Evolutionary conservation across 805 yeast genomes (phyloP), one percentile per base, ranked within the genome.

Genomic region (Ogataea haglerorum): DNA sequence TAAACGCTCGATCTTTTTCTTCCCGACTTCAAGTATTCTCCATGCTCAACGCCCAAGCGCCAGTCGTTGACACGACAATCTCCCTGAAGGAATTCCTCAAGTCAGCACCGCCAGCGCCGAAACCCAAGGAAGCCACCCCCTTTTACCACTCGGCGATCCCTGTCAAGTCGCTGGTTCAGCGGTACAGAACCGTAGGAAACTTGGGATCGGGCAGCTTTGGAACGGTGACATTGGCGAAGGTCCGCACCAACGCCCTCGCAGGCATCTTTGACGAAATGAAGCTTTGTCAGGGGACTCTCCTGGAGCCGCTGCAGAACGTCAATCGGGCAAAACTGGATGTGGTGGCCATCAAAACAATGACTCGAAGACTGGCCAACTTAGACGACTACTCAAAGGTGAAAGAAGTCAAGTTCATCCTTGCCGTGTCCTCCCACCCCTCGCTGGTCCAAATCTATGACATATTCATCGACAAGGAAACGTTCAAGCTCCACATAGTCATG

Each of bases 331-430:
- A 45, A 3, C 22, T 42, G 16, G 53, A 54, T 29, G 40, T 72
- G 36, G 95, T 88, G 34, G 98, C 98, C 2, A 76, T 90, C 39
- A 90, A 90, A 58, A 80, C 85, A 5, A 81, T 90, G 84, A 77
- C 76, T 43, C 73, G 74, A 45, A 67, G 72, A 43, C 58, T 80
- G 34, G 58, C 68, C 3, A 59, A 72, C n/a, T 60, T 80, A 32
- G 76, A 75, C 42, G 81, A 77, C 43, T 78, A 79, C 49, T 63
- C 72, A 9, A 67, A 68, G 42, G 80, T 81, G 6, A 80, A 83
- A 51, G 95, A 85, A 58, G 68, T 85, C 14, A 71, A 67, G 46
- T 85, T 85, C 58, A 80, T 85, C 19, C 60, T 80, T 21, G 64
- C 83, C 0, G 74, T 89, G 16, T 81, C 86, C 1, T 71, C 85